These are phyloP conservation scores for Chytridium lagenaria DNA, from an alignment of 371 early-diverging fungal genomes.

Conservation along the genomic window DNA sequence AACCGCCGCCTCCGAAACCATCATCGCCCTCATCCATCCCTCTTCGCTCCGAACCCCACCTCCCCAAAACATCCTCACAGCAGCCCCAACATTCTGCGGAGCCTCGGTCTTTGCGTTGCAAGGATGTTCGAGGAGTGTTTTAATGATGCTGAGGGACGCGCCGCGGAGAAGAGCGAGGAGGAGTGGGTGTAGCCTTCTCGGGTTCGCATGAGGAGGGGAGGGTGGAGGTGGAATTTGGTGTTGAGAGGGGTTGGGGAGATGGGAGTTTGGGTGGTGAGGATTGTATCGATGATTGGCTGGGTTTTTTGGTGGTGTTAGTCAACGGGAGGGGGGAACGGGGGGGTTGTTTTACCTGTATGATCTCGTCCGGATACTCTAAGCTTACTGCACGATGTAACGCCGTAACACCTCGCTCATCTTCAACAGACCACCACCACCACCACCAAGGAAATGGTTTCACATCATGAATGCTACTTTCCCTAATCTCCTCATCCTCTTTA, in stretches of 20 bases:
- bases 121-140: neutral
- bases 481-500: too few species aligned
- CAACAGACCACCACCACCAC: neutral
- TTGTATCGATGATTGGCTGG: neutral
- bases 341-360: neutral
- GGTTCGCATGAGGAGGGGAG: neutral
- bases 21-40: too few species aligned
- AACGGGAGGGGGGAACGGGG: too few species aligned
- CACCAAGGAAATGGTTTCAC: neutral
- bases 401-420: neutral
- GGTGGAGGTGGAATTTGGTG: neutral
- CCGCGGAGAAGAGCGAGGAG: neutral
- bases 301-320: too few species aligned
- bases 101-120: too few species aligned
- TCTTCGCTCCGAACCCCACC: too few species aligned
- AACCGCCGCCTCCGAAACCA: too few species aligned
- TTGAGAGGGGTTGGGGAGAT: neutral
- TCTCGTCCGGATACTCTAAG: neutral
- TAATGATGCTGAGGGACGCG: neutral
- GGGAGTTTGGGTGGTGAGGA: neutral
- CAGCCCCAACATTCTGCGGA: too few species aligned
- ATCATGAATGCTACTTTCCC: too few species aligned
- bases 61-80: too few species aligned
- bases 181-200: neutral
- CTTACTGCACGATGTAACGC: neutral